Evolutionary conservation across 169 alveolate species (phyloP), one percentile per base, ranked within the genome.

Genomic region (Miamiensis avidus): DNA sequence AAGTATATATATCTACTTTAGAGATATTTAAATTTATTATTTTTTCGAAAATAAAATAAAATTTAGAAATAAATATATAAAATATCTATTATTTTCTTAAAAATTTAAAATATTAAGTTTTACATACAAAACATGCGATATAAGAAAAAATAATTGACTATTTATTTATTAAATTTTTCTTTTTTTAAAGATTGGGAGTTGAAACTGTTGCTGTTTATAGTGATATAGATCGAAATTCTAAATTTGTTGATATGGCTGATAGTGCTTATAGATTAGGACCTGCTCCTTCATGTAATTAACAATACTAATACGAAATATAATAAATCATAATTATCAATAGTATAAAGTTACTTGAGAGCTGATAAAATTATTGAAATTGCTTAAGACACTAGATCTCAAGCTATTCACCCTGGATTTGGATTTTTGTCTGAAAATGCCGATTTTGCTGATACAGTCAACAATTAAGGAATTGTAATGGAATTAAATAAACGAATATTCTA

Each of bases 351-450:
- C 82, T 74, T 91, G 65, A 90, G 83, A 27, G 78, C 85, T 25
- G 86, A 87, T 29, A 85, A 88, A 86, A 89, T 94, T 33, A 82
- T 94, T 25, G 94, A 91, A 16, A 89, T 91, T 29, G 93, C 95
- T 15, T 72, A 84, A 15, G 34, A 84, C 25, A 82, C 93, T 28
- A 84, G 89, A 31, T 88, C 92, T 81, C 31, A 90, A 65, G 97
- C 95, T 20, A 87, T 94, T 33, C 97, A 94, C 84, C 97, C 96
- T 65, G 98, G 98, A 28, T 96, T 94, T 86, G 98, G 98, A 64
- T 96, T 96, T 84, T 90, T 96, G 77, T 93, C 97, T n/a, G 98
- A 96, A 89, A 94, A 93, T 83, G 94, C 95, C 64, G 86, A 91
- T 29, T 94, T 96, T 82, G 97, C 95, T 31, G 91, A 90, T 34